Base-by-base conservation (phyloP, 805 yeast species). In the Candida multigemmis region DNA sequence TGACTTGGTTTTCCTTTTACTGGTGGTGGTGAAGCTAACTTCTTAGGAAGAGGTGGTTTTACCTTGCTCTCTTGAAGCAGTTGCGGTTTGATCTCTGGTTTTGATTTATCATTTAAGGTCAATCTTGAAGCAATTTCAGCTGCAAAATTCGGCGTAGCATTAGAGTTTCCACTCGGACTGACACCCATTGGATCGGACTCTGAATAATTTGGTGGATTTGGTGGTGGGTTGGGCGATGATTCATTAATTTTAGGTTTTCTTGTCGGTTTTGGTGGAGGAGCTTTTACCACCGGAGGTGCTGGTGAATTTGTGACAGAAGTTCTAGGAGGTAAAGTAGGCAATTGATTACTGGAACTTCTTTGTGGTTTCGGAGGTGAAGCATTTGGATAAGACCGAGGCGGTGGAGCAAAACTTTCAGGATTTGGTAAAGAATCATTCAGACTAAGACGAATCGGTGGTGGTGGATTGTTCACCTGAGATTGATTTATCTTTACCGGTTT, bases 191-290 rank as follows among this genome's bases (percentile, higher is more conserved):
- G 16, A 6, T n/a, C 7, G 12, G 7, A n/a, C 7, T 13, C 12
- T 11, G n/a, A 6, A 20, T 7, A n/a, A 5, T 13, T 22, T 22
- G 24, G 12, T 7, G 24, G n/a, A 10, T 13, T 13, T 13, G 24
- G 16, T 13, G 14, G 13, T 22, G 15, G 6, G 14, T 10, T 13
- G 32, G 32, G 7, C 30, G 30, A 12, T 27, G 16, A 14, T n/a
- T 21, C 10, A 23, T 17, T 16, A 19, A 32, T 10, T 12, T 36
- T 25, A 13, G 50, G 40, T 28, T 56, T 53, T 34, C 58, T 65
- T 2, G 40, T 32, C 2, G 71, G 70, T 22, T 60, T 64, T 19
- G 68, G 67, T 8, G 67, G 68, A 12, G 68, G 64, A 0, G 47
- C 46, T 28, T 52, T 27, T n/a, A 27, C 13, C 16, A 14, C 30